Evolutionary conservation across 768 basidiomycete genomes (phyloP), one percentile per base, ranked within the genome.

Genomic region (Lactarius hengduanensis): DNA sequence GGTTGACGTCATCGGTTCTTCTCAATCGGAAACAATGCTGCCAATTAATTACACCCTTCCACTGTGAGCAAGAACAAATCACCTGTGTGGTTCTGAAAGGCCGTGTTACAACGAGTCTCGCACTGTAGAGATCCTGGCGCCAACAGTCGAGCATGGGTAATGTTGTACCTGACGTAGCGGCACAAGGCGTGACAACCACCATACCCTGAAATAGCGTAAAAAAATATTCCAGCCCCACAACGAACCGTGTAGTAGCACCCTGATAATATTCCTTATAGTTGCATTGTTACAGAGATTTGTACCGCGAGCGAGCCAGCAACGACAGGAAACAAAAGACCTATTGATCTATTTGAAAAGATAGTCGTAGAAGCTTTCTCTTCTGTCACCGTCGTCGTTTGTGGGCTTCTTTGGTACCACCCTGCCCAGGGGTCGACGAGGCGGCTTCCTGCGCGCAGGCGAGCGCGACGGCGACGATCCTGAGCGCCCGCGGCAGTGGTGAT

Each of bases 401-500:
- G 2, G 20, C 20, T 57, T 53, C 47, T 57, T 56, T 22, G 58
- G 5, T 6, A 43, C 45, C 26, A 71, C 70, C 47, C 76, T 74
- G 57, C 72, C 65, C 16, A 50, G 20, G 28, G 36, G 18, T 30
- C 65, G 45, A 53, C 56, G 61, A 41, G 56, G 71, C 28, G 56
- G 71, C 22, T 76, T 70, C 61, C 77, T 70, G 58, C 85, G 75
- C 8, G 76, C 80, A 34, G 86, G 86, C 0, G 86, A 87, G 32
- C 83, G 78, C 4, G 84, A 84, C 15, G 83, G 86, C 0, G 85
- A 85, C 5, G 84, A 85, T 4, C 82, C 70, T 1, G 83, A 80
- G 65, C 74, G 64, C 71, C 74, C 70, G 43, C 74, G 73, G 16
- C 76, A 61, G 53, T 26, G 43, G 2, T 11, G 20, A 20, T 50